These are phyloP conservation scores for Lactarius tabidus DNA, from an alignment of 768 basidiomycete genomes.

Conservation along the genomic window DNA sequence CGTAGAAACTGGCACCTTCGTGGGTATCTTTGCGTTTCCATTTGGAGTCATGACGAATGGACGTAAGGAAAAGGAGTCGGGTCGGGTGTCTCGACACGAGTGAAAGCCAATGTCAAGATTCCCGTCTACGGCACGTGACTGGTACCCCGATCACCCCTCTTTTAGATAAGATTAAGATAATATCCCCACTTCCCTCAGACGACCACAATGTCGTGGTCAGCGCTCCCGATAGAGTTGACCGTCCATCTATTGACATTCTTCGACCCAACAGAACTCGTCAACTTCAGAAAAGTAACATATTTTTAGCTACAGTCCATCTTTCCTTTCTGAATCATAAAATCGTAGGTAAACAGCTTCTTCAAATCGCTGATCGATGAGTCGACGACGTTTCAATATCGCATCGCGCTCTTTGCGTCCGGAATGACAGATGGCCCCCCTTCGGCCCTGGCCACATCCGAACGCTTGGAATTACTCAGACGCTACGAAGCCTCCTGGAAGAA, in stretches of 20 bases:
- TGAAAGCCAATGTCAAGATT: neutral
- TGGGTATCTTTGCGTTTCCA: constrained; percentile 29
- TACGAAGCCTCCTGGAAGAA: constrained; percentile 20
- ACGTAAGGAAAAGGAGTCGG: neutral
- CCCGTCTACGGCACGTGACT: neutral
- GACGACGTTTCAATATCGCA: constrained; percentile 13
- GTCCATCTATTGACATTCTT: constrained; percentile 10
- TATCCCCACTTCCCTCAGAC: too few species aligned
- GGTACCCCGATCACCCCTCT: constrained; percentile 21
- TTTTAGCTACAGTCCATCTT: too few species aligned
- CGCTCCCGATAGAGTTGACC: constrained; percentile 14
- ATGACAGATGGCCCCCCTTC: constrained; percentile 18
- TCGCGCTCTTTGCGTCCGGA: constrained; percentile 18
- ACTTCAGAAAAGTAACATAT: constrained; percentile 10
- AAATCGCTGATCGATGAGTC: constrained; percentile 17
- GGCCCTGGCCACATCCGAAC: neutral
- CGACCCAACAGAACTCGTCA: constrained; percentile 2
- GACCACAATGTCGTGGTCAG: neutral
- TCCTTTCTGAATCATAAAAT: neutral
- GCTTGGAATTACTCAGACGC: constrained; percentile 5
- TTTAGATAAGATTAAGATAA: constrained; percentile 20
- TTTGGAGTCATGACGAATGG: constrained; percentile 31
- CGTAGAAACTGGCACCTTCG: constrained; percentile 32
- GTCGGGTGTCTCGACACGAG: neutral
- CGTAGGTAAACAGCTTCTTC: constrained; percentile 14